phyloP scores from a whole-genome alignment of 129 eudicot genomes.

The Helianthus tuberosus region DNA sequence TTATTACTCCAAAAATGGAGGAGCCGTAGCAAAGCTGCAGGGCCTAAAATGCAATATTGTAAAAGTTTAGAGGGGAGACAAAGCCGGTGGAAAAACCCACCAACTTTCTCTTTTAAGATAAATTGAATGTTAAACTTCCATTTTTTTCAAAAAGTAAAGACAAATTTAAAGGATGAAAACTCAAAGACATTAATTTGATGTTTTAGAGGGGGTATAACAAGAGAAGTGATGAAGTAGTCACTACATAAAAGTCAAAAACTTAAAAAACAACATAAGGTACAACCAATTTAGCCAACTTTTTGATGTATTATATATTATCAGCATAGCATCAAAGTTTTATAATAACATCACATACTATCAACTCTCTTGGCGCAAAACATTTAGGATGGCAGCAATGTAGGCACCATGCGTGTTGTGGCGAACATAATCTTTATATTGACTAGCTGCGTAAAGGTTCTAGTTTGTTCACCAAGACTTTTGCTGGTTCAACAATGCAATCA shows the following conservation, averaged over 20 bases:
- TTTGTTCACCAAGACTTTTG: slow-evolving; percentile 52
- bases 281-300: not conserved
- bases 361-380: slow-evolving; percentile 7
- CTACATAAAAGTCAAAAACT: not conserved
- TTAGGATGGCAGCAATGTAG: slow-evolving; percentile 34
- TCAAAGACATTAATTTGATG: no score
- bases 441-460: slow-evolving; percentile 53
- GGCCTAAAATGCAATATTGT: no score
- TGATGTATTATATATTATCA: not conserved
- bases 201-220: no score
- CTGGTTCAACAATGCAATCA: slow-evolving; percentile 64
- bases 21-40: no score
- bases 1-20: no score
- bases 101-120: no score
- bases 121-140: no score
- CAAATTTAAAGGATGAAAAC: no score
- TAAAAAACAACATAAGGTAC: not conserved
- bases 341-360: not conserved
- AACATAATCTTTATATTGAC: slow-evolving; percentile 51
- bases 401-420: slow-evolving; percentile 44
- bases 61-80: no score
- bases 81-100: no score
- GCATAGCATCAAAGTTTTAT: not conserved
- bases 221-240: slow-evolving; percentile 1
- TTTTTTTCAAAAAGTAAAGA: not conserved